Conservation (phyloP, 140 eudicot species). For the Ambrosia hybrid region DNA sequence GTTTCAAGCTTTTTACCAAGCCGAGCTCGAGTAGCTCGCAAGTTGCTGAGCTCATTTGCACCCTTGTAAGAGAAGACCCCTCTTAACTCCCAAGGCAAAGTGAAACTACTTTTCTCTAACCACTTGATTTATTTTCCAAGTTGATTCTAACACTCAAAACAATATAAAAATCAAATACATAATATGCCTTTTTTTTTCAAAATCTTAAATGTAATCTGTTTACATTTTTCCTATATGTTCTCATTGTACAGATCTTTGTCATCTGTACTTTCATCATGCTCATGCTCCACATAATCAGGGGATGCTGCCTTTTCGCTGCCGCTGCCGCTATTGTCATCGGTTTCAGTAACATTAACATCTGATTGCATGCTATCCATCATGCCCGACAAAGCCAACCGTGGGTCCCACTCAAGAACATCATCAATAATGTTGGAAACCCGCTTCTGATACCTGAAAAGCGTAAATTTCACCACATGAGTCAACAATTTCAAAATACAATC, state of each 20-base stretch:
- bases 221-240: slow-evolving; percentile 17
- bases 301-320: slow-evolving; percentile 21
- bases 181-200: not conserved
- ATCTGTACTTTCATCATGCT: slow-evolving; percentile 40
- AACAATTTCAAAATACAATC: not conserved
- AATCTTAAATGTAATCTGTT: too few species aligned
- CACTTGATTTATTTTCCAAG: slow-evolving; percentile 32
- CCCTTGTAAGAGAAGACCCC: too few species aligned
- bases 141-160: slow-evolving; percentile 30
- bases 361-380: slow-evolving; percentile 89
- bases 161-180: slow-evolving; percentile 32
- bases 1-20: too few species aligned
- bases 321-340: slow-evolving; percentile 42
- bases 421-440: slow-evolving; percentile 95
- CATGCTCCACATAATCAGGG: slow-evolving; percentile 32
- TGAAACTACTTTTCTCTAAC: not conserved
- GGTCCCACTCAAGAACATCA: slow-evolving; percentile 97
- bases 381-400: slow-evolving; percentile 89
- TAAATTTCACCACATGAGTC: not conserved
- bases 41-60: too few species aligned
- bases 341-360: slow-evolving; percentile 50
- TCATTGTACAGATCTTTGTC: slow-evolving; percentile 41
- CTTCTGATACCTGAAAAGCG: slow-evolving; percentile 75
- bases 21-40: too few species aligned
- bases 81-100: too few species aligned